Percentiles rank a stretch among this genome's conserved stretches.
These are phyloP conservation scores for Ceratocystis ficicola DNA, from an alignment of 2,329 filamentous ascomycete species.

Conservation along the genomic window DNA sequence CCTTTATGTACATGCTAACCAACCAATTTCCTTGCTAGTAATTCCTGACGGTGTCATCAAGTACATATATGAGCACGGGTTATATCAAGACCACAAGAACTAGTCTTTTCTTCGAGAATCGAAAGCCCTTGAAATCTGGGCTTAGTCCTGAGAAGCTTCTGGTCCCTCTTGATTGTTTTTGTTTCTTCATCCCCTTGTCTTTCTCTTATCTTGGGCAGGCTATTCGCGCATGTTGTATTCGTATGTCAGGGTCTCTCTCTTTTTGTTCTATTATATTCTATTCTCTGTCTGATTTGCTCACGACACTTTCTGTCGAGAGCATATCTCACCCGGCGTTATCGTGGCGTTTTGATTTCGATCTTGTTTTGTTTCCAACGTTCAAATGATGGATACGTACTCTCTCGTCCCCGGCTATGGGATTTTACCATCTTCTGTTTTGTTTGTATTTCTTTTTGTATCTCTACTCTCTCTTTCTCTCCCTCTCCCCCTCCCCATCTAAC, in stretches of 20 bases:
- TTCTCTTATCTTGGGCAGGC: background rate
- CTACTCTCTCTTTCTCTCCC: background rate
- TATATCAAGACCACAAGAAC: conserved; percentile 39
- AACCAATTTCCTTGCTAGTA: conserved; percentile 23
- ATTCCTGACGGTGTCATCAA: conserved; percentile 60
- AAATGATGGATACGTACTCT: background rate
- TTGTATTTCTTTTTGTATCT: background rate
- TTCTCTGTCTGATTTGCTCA: background rate
- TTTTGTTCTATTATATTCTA: background rate
- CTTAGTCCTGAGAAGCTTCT: background rate
- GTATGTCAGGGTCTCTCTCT: no score
- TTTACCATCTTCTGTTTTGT: background rate
- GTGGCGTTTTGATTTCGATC: background rate
- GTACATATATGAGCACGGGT: conserved; percentile 55
- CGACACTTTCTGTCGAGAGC: background rate
- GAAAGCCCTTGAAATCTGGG: background rate
- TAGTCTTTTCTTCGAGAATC: background rate
- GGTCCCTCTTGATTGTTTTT: conserved; percentile 2
- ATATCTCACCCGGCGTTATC: conserved; percentile 6
- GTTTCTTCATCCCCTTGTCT: background rate
- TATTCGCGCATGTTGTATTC: no score
- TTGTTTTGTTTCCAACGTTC: background rate
- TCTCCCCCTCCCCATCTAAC: background rate
- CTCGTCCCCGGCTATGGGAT: no score
- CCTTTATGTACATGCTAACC: background rate